These are phyloP conservation scores for Diaporthe sp. DNA, from an alignment of 2,329 filamentous ascomycete species.

Conservation along the genomic window DNA sequence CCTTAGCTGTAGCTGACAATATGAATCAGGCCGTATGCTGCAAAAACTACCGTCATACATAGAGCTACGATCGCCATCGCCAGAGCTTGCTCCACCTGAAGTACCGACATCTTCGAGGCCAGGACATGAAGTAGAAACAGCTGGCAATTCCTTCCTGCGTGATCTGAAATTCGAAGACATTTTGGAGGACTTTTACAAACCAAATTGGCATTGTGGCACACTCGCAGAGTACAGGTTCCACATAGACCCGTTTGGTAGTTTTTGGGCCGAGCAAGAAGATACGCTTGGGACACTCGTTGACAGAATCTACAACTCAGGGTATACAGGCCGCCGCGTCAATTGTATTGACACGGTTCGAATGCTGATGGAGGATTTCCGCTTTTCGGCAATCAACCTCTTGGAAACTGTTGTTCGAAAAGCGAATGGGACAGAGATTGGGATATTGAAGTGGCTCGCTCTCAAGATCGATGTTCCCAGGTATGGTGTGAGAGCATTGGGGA, in stretches of 20 bases:
- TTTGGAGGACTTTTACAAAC: no score
- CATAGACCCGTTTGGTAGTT: neutral
- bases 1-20: neutral
- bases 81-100: neutral
- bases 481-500: neutral
- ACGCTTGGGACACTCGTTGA: neutral
- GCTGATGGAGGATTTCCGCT: no score
- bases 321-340: no score
- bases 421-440: neutral
- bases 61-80: neutral
- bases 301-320: neutral
- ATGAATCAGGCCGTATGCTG: neutral
- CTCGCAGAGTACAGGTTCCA: no score
- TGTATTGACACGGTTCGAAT: no score
- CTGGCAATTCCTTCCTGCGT: no score
- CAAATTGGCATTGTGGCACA: no score
- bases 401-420: neutral
- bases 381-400: neutral
- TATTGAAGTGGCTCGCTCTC: neutral
- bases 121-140: no score
- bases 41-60: neutral
- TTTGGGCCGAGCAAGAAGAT: neutral
- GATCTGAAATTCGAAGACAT: no score
- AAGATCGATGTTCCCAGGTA: accelerated
- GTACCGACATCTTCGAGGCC: neutral